These are phyloP conservation scores for Diaporthe ampelina DNA, from an alignment of 2,329 filamentous ascomycete species.

Conservation along the genomic window DNA sequence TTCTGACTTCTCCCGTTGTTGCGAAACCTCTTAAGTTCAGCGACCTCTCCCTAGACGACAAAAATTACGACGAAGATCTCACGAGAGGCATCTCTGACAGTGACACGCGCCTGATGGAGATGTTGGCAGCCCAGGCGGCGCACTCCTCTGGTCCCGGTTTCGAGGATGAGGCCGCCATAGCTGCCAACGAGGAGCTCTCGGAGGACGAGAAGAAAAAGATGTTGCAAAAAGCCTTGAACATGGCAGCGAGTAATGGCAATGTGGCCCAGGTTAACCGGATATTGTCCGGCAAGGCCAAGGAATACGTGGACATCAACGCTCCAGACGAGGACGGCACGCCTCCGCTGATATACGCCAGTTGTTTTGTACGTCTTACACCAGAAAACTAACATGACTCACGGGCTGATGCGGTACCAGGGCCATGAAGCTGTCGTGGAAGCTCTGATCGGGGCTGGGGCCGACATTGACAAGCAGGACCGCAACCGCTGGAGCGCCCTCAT, in stretches of 20 bases:
- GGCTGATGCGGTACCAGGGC: slow-evolving; percentile 65
- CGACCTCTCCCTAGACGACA: slow-evolving; percentile 86
- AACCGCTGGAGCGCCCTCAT: slow-evolving; percentile 98
- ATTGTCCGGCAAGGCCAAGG: slow-evolving; percentile 78
- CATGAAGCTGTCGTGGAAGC: slow-evolving; percentile 90
- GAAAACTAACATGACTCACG: slow-evolving; percentile 39
- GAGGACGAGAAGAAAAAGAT: slow-evolving; percentile 83
- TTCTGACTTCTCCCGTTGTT: slow-evolving; percentile 87
- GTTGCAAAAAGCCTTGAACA: slow-evolving; percentile 89
- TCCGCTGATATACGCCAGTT: slow-evolving; percentile 97
- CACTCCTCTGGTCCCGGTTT: slow-evolving; percentile 80
- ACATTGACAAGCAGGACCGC: slow-evolving; percentile 93
- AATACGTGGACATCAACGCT: slow-evolving; percentile 86
- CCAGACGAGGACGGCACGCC: slow-evolving; percentile 95
- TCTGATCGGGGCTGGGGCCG: slow-evolving; percentile 86
- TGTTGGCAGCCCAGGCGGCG: slow-evolving; percentile 94
- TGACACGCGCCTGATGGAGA: slow-evolving; percentile 91
- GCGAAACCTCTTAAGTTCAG: slow-evolving; percentile 87
- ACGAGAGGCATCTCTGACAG: slow-evolving; percentile 76
- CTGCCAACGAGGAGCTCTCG: slow-evolving; percentile 79
- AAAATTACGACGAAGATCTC: slow-evolving; percentile 77
- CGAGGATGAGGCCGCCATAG: slow-evolving; percentile 85
- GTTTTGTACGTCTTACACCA: slow-evolving; percentile 77
- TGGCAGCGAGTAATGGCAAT: slow-evolving; percentile 97
- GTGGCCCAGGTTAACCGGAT: slow-evolving; percentile 83